Conservation (phyloP, 177 flowering plant species). For the Vitis hybrid region DNA sequence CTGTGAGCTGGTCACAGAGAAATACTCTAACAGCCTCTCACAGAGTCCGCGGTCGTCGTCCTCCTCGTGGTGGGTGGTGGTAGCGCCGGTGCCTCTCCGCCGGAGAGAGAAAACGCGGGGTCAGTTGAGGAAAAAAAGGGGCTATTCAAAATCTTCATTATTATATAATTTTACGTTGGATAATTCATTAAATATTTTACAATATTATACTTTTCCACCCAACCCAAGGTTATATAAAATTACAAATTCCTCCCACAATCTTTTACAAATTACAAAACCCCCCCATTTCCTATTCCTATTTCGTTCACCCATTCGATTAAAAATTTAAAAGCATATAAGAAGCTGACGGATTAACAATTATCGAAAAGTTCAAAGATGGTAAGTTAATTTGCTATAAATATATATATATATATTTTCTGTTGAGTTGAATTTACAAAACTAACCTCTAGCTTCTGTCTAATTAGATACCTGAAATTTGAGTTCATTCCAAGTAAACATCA, state of each 20-base stretch:
- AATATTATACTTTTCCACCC: not conserved
- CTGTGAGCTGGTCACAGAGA: not conserved
- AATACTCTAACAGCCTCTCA: not conserved
- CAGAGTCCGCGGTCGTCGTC: not conserved
- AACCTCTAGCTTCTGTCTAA: too few relatives aligned
- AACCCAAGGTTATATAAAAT: too few relatives aligned
- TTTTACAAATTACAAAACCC: too few relatives aligned
- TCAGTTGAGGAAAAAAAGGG: conserved; percentile 12
- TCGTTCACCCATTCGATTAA: too few relatives aligned
- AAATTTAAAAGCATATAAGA: too few relatives aligned
- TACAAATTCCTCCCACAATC: too few relatives aligned
- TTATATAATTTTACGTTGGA: not conserved
- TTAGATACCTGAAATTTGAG: not conserved
- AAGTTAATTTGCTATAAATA: too few relatives aligned
- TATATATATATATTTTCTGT: too few relatives aligned
- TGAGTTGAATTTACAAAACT: too few relatives aligned
- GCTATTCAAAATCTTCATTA: conserved; percentile 21
- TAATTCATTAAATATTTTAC: not conserved
- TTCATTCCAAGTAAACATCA: not conserved
- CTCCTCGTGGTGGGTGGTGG: conserved; percentile 4
- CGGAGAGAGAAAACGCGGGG: conserved; percentile 39
- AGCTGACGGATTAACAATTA: too few relatives aligned
- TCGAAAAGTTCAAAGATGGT: too few relatives aligned
- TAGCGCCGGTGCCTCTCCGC: conserved; percentile 2
- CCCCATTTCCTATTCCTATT: too few relatives aligned